Conservation (phyloP, 2,329 filamentous ascomycete genomes). For the Epichloe glyceriae region DNA sequence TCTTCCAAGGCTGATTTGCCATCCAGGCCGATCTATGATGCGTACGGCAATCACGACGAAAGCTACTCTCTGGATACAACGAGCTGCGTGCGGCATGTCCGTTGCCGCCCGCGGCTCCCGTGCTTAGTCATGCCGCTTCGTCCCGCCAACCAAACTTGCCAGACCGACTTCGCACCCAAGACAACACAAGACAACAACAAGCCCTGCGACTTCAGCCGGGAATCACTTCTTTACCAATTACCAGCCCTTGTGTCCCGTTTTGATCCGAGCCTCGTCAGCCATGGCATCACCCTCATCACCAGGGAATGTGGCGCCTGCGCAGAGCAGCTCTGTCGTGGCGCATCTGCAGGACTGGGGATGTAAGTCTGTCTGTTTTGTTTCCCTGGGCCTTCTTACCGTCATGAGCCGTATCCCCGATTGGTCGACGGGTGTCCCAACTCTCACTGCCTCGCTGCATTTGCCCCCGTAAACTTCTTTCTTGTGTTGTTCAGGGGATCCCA, state of each 20-base stretch:
- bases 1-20: background rate
- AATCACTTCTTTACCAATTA: no score
- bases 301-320: constrained; percentile 8
- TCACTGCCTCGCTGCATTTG: no score
- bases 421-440: no score
- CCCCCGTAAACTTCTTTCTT: no score
- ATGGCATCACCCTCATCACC: constrained; percentile 4
- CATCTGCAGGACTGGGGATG: constrained; percentile 35
- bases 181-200: no score
- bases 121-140: no score
- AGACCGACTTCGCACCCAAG: no score
- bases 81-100: background rate
- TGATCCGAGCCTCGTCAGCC: background rate
- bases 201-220: no score
- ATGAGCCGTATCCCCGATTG: no score
- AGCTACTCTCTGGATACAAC: background rate
- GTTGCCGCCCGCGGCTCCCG: no score
- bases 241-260: background rate
- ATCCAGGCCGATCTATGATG: background rate
- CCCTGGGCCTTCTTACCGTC: background rate
- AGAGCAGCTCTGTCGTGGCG: constrained; percentile 20
- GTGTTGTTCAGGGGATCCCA: no score
- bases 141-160: no score
- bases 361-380: constrained; percentile 23
- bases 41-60: background rate